These are phyloP conservation scores for Huntiella moniliformis DNA, from an alignment of 2,329 filamentous ascomycete genomes.

Conservation along the genomic window DNA sequence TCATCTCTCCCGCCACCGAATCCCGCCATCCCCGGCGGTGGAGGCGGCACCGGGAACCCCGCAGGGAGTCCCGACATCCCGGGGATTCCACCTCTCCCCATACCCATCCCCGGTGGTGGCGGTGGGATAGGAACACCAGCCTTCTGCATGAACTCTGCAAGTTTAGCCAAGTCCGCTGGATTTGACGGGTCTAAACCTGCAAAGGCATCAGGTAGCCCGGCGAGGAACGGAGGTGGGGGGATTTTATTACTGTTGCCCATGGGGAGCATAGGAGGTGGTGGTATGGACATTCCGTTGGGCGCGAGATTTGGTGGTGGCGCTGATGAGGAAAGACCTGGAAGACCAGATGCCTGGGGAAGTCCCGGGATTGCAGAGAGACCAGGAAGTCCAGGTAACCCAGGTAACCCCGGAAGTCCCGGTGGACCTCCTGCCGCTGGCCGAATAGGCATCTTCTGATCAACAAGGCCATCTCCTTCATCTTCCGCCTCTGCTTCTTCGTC, in stretches of 20 bases:
- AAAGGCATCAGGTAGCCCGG: constrained; percentile 27
- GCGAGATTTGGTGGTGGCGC: not conserved
- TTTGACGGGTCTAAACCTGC: constrained; percentile 40
- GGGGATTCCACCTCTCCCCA: constrained; percentile 19
- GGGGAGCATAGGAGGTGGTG: constrained; percentile 20
- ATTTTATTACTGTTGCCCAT: constrained; percentile 30
- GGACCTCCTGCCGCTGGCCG: constrained; percentile 22
- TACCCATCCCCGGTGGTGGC: constrained; percentile 28
- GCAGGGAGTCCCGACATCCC: constrained; percentile 11
- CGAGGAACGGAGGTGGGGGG: constrained; percentile 34
- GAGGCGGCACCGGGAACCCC: constrained; percentile 19
- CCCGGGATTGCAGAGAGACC: not conserved
- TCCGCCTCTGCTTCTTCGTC: constrained; percentile 88
- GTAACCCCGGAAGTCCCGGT: constrained; percentile 34
- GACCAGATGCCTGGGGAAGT: not conserved
- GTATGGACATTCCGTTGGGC: constrained; percentile 10
- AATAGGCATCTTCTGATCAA: constrained; percentile 70
- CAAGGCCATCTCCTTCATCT: constrained; percentile 79
- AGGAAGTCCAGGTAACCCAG: constrained; percentile 13
- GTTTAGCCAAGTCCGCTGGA: constrained; percentile 39
- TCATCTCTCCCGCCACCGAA: not conserved
- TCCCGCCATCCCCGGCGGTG: constrained; percentile 13
- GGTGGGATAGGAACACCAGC: constrained; percentile 43
- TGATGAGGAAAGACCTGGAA: not conserved
- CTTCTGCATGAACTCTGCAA: constrained; percentile 47